phyloP scores from a whole-genome alignment of 2,329 filamentous ascomycete species.

The Apiospora pterosperma region DNA sequence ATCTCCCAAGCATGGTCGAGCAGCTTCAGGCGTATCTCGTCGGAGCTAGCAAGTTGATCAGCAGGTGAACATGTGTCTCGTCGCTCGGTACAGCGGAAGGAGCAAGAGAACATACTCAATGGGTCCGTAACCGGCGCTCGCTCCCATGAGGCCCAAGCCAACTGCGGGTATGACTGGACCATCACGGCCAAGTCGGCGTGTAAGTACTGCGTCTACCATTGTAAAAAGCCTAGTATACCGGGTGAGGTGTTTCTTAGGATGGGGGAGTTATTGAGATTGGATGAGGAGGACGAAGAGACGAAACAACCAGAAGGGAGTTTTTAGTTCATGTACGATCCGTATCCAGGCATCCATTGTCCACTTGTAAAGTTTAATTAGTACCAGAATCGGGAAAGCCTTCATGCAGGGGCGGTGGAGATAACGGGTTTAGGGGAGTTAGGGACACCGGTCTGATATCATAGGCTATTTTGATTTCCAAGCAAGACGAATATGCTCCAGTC shows the following conservation, averaged over 20 bases:
- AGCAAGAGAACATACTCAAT: slow-evolving; percentile 8
- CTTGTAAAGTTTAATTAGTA: too few relatives aligned
- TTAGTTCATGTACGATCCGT: too few relatives aligned
- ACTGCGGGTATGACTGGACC: slow-evolving; percentile 20
- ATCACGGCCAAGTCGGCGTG: slow-evolving; percentile 14
- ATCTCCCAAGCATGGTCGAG: slow-evolving; percentile 26
- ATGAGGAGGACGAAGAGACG: too few relatives aligned
- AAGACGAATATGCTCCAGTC: too few relatives aligned
- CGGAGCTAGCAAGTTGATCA: slow-evolving; percentile 8
- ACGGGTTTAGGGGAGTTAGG: not conserved
- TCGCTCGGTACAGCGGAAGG: not conserved
- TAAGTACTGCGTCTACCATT: not conserved
- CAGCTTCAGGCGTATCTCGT: slow-evolving; percentile 18
- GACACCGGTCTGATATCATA: not conserved
- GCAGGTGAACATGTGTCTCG: not conserved
- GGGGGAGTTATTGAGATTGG: too few relatives aligned
- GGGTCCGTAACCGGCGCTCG: slow-evolving; percentile 17
- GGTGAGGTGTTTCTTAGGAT: too few relatives aligned
- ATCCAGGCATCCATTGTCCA: too few relatives aligned
- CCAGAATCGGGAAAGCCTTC: not conserved
- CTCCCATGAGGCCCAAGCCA: slow-evolving; percentile 25
- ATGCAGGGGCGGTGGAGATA: not conserved
- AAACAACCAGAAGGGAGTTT: too few relatives aligned
- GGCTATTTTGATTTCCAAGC: too few relatives aligned
- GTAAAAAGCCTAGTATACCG: not conserved